Base-by-base conservation (phyloP, 2,329 filamentous ascomycete genomes). In the Fusarium anthophilum region DNA sequence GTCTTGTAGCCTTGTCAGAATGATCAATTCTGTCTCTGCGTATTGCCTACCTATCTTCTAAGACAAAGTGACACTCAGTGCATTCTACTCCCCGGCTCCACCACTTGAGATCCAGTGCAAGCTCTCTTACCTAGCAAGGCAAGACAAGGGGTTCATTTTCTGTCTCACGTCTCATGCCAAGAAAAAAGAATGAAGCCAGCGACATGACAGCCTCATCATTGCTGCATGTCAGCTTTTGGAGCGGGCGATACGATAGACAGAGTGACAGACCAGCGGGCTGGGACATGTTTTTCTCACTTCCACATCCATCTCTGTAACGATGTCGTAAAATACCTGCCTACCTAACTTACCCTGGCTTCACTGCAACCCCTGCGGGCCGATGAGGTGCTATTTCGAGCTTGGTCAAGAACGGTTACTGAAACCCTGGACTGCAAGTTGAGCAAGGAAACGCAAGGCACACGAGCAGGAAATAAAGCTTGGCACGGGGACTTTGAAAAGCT, bases 401-500 rank as follows among this genome's bases (percentile, higher is more conserved):
- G 51, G 63, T 60, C 22, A 39, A 48, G 43, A 47, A 44, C 35
- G 37, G 24, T 20, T 20, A 62, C 30, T 63, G 38, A 45, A 41
- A 39, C 44, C 37, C 44, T 41, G 35, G 39, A 20, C 47, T 62
- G 43, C 41, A 47, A 43, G 44, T 37, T 28, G 37, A 61, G 56
- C 64, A 69, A 69, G 66, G 66, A 63, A 55, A 69, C 48, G 30
- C 24, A 68, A 32, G 57, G 45, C 56, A 62, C 38, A 64, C 22
- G 45, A 62, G 51, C 60, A 63, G 22, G 39, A 51, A 48, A 37
- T 26, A 38, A 63, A 51, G 69, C 70, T 73, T 73, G 70, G 70
- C 65, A 66, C 50, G 32, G 65, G 63, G 45, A 70, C 45, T 53
- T 41, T 67, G 63, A 55, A 50, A 61, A 37, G 45, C 20, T 58